phyloP scores from a whole-genome alignment of 139 green algal genomes.

The Medakamo hakoo region DNA sequence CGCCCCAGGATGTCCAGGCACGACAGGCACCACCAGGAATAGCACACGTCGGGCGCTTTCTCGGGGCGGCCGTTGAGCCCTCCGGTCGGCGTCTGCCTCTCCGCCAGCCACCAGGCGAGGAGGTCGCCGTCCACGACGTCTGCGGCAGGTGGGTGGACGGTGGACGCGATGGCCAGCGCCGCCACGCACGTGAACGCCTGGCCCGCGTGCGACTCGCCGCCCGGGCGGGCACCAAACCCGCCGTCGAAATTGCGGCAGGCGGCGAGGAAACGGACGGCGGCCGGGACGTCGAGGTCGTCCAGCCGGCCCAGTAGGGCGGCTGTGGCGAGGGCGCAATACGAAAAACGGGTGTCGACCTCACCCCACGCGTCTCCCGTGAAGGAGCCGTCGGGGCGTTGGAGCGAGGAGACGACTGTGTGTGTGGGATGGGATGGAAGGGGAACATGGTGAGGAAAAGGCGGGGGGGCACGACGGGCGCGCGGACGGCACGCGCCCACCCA shows the following conservation, averaged over 20 bases:
- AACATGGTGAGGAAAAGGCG: background rate
- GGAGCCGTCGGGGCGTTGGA: conserved; percentile 81
- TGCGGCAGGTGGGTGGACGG: too few relatives aligned
- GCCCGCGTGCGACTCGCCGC: conserved; percentile 61
- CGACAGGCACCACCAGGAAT: conserved; percentile 93
- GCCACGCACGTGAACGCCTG: conserved; percentile 89
- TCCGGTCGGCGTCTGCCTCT: conserved; percentile 75
- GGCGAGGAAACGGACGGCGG: conserved; percentile 57
- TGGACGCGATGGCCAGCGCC: conserved; percentile 56
- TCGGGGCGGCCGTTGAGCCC: conserved; percentile 88
- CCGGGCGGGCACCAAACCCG: conserved; percentile 77
- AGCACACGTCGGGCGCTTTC: conserved; percentile 75
- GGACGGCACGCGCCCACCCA: background rate
- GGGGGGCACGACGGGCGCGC: too few relatives aligned
- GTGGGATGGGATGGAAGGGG: background rate
- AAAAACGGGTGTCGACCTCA: conserved; percentile 94
- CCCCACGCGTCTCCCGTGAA: conserved; percentile 91
- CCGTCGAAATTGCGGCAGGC: conserved; percentile 94
- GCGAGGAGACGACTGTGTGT: conserved; percentile 41
- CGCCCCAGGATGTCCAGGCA: conserved; percentile 68
- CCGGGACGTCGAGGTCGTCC: conserved; percentile 45
- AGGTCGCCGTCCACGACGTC: conserved; percentile 70
- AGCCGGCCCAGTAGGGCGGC: conserved; percentile 42
- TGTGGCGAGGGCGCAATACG: conserved; percentile 76
- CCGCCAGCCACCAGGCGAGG: conserved; percentile 85